A percentile compares a stretch with the other conserved stretches of the same genome.
Conservation (phyloP, 2,329 filamentous ascomycete genomes). For the Cryphonectria parasitica region DNA sequence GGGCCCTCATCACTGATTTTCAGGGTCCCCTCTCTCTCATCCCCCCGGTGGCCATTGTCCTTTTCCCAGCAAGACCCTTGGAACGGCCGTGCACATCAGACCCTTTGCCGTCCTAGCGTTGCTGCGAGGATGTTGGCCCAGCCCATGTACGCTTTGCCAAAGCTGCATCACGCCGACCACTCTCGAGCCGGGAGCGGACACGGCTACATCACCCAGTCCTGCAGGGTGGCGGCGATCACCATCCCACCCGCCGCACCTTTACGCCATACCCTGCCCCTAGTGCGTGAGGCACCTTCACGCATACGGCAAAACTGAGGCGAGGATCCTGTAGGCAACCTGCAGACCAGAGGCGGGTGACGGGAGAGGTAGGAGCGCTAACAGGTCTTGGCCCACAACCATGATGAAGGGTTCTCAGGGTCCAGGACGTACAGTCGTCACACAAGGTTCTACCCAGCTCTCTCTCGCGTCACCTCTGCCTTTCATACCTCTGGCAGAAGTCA, state of each 20-base stretch:
- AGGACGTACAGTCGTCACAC: not conserved
- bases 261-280: constrained; percentile 32
- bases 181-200: constrained; percentile 19
- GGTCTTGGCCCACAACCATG: constrained; percentile 7
- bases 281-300: constrained; percentile 29
- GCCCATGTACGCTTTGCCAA: constrained; percentile 14
- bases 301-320: constrained; percentile 27
- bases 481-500: not conserved
- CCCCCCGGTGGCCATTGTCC: not conserved
- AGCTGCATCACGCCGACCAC: constrained; percentile 22
- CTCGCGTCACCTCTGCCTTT: not conserved
- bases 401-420: constrained; percentile 16
- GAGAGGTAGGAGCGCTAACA: constrained; percentile 29
- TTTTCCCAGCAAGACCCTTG: constrained; percentile 5
- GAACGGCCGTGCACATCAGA: constrained; percentile 23
- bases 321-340: constrained; percentile 31
- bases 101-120: constrained; percentile 24
- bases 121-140: constrained; percentile 17
- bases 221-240: constrained; percentile 28
- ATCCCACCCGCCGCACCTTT: constrained; percentile 20
- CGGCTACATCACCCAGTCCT: constrained; percentile 28
- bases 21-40: constrained; percentile 34
- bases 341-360: constrained; percentile 26
- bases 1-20: constrained; percentile 31
- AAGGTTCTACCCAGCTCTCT: not conserved